These are phyloP conservation scores for Blastocrithidia nonstop DNA, from an alignment of 208 protist species.

Conservation along the genomic window DNA sequence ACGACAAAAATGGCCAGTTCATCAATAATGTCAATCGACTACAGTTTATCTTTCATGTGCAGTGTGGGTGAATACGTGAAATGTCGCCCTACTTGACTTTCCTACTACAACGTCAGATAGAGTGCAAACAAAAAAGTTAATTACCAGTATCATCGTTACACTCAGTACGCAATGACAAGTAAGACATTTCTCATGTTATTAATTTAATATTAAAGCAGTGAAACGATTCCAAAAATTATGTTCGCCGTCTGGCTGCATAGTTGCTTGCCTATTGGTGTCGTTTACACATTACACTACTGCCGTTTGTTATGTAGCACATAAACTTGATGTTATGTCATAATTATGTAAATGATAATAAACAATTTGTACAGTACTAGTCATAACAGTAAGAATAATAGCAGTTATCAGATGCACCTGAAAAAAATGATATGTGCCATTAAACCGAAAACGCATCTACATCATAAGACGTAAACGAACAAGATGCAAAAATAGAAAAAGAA, in stretches of 20 bases:
- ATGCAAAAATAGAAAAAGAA: no score
- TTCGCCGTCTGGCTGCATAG: slow-evolving; percentile 70
- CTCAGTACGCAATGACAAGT: slow-evolving; percentile 4
- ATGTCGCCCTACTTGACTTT: slow-evolving; percentile 37
- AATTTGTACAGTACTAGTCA: no score
- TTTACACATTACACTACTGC: slow-evolving; percentile 21
- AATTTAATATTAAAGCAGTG: slow-evolving; percentile 50
- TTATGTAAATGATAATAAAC: slow-evolving; percentile 14
- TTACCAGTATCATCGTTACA: no score
- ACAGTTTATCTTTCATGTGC: slow-evolving; percentile 67
- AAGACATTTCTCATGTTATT: slow-evolving; percentile 31
- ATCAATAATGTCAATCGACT: slow-evolving; percentile 50
- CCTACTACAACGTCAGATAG: slow-evolving; percentile 6
- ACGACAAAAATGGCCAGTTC: slow-evolving; percentile 39
- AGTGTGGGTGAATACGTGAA: slow-evolving; percentile 80
- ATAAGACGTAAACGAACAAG: no score
- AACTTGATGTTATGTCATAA: slow-evolving; percentile 23
- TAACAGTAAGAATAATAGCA: no score
- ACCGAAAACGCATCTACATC: no score
- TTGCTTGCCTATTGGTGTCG: slow-evolving; percentile 61
- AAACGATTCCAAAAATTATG: slow-evolving; percentile 69
- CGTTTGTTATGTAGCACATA: slow-evolving; percentile 37
- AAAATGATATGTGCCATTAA: no score
- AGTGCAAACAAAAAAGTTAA: no score
- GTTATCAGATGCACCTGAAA: no score